Base-by-base conservation (phyloP, 108 stramenopile species). In the Skeletonema tropicum region DNA sequence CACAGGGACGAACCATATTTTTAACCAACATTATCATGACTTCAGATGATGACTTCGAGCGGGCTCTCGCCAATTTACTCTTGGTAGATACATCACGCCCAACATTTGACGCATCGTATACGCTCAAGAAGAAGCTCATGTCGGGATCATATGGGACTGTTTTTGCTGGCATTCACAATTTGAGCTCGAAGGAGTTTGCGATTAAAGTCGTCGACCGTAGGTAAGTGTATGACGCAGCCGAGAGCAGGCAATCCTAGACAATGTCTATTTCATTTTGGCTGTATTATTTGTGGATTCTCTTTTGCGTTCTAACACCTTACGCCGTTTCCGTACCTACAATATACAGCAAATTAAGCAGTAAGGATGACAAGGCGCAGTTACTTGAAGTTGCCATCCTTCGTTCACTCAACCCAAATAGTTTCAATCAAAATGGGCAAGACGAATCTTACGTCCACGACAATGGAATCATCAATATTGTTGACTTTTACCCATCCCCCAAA, bases 71-170 rank as follows among this genome's bases (percentile, higher is more conserved):
- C 52, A 3, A 55, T 3, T 25, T 55, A n/a, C 0, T 55, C 19
- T 25, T 55, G 52, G 52, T 55, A 23, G 52, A 55, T 55, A 23
- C 5, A 3, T 55, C 52, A 23, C 52, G 52, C 19, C 52, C 52
- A 55, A 19, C 57, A 11, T 94, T 94, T 64, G 87, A 88, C 9
- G 26, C 64, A 3, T 65, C 66, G 52, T 94, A 92, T 74, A 70
- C 36, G 5, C 58, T 90, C 3, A 63, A 81, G 21, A 65, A 84
- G 13, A 68, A 72, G 30, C 77, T 94, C 10, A 85, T 81, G 39
- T 85, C 87, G n/a, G 93, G 93, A 23, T 74, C 70, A 14, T 94
- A 85, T 38, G 93, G 90, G 2, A 74, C 78, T 3, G 93, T 94
- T 14, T 94, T 77, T 46, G 85, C 76, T 13, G 85, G 85, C 9